Conservation (phyloP, 2,329 filamentous ascomycete species). For the Colletotrichum euphorbiae region DNA sequence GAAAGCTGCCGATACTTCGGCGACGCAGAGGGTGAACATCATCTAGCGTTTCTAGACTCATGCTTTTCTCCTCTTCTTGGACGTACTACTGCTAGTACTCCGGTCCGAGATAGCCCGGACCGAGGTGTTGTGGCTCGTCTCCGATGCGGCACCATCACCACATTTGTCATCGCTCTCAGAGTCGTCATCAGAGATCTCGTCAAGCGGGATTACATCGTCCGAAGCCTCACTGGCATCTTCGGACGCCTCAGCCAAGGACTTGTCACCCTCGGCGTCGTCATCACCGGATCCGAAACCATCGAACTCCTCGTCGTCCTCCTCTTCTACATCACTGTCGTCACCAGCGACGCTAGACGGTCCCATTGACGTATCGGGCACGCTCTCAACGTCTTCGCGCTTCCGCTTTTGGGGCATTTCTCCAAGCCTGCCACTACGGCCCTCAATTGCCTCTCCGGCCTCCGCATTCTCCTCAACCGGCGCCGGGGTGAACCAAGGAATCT, state of each 20-base stretch:
- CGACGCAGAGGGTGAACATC: constrained; percentile 16
- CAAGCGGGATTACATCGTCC: constrained; percentile 38
- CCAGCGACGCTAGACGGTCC: constrained; percentile 45
- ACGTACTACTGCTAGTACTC: constrained; percentile 21
- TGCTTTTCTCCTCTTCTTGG: constrained; percentile 39
- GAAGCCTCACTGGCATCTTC: constrained; percentile 30
- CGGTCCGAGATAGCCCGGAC: constrained; percentile 35
- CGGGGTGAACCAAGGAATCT: constrained; percentile 95
- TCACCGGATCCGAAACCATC: constrained; percentile 60
- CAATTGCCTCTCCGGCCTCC: constrained; percentile 64
- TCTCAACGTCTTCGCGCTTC: constrained; percentile 66
- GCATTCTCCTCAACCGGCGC: constrained; percentile 71
- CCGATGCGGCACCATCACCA: constrained; percentile 31
- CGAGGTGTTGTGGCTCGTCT: constrained; percentile 40
- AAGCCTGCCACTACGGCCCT: constrained; percentile 80
- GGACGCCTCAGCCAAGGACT: constrained; percentile 27
- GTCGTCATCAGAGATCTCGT: constrained; percentile 35
- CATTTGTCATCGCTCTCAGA: constrained; percentile 37
- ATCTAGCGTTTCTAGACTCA: constrained; percentile 27
- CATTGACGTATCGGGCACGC: constrained; percentile 52
- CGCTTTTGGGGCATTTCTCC: constrained; percentile 92
- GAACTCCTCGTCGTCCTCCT: constrained; percentile 56
- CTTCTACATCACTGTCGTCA: constrained; percentile 43
- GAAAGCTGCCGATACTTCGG: constrained; percentile 35
- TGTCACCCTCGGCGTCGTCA: constrained; percentile 50